Conservation (phyloP, 2,329 filamentous ascomycete species). For the Sporothrix brunneoviolacea region DNA sequence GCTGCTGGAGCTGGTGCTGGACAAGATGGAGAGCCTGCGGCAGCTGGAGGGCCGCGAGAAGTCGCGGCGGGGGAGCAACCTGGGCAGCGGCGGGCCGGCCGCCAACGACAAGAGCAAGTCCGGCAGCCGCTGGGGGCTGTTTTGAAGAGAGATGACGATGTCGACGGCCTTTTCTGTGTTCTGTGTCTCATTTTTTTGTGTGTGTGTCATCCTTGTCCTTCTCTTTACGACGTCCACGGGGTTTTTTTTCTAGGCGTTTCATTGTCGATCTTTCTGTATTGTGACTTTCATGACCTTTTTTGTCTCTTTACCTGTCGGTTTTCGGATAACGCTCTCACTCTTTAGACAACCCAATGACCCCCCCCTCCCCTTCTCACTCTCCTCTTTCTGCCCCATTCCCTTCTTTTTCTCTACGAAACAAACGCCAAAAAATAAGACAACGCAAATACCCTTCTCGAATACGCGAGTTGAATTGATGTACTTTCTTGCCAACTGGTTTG, state of each 20-base stretch:
- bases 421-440: background rate
- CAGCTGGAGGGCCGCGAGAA: conserved; percentile 73
- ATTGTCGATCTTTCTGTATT: conserved; percentile 4
- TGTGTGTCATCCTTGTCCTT: too few species aligned
- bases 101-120: conserved; percentile 11
- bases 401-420: too few species aligned
- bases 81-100: conserved; percentile 10
- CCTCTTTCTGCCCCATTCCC: background rate
- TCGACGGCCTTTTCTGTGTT: background rate
- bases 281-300: background rate
- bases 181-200: background rate
- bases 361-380: background rate
- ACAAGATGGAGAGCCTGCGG: conserved; percentile 89
- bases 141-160: background rate
- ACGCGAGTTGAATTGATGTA: conserved; percentile 4
- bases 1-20: conserved; percentile 81
- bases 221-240: conserved; percentile 3
- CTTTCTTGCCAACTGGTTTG: too few species aligned
- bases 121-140: conserved; percentile 17
- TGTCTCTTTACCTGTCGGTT: background rate
- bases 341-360: background rate
- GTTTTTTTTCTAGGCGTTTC: background rate
- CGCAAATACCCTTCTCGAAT: conserved; percentile 5
- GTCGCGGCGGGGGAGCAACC: conserved; percentile 40
- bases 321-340: conserved; percentile 4